phyloP scores from a whole-genome alignment of 75 land plant genomes.

The Isoetes taiwanensis region DNA sequence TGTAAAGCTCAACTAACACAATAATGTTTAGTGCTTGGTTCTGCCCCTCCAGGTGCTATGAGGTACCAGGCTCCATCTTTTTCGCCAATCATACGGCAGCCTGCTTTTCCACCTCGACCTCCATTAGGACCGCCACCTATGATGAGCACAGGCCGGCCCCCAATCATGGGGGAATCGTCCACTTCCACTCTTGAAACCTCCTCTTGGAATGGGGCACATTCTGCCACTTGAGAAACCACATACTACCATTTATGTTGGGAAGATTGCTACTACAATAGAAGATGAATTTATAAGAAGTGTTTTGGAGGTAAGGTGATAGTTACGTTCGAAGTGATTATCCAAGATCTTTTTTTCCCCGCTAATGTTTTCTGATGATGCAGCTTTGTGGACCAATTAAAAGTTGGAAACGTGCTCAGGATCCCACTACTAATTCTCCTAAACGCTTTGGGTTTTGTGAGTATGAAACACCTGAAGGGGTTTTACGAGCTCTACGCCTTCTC shows the following conservation, averaged over 20 bases:
- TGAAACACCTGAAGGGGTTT: conserved; percentile 24
- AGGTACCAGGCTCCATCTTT: conserved; percentile 64
- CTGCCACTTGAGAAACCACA: conserved; percentile 77
- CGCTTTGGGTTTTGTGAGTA: conserved; percentile 27
- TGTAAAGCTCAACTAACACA: conserved; percentile 7
- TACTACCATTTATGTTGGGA: conserved; percentile 91
- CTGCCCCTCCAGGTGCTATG: conserved; percentile 47
- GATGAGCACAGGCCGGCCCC: conserved; percentile 36
- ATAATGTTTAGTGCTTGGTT: conserved; percentile 43
- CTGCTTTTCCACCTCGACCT: conserved; percentile 52
- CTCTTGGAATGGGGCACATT: conserved; percentile 38
- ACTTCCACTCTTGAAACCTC: conserved; percentile 28
- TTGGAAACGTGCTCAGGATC: conserved; percentile 31
- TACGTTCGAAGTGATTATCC: neutral
- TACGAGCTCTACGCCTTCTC: conserved; percentile 23
- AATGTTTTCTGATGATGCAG: conserved; percentile 11
- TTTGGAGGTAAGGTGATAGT: conserved; percentile 39
- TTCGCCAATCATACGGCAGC: conserved; percentile 48
- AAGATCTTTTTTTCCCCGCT: conserved; percentile 3
- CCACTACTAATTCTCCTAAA: conserved; percentile 21
- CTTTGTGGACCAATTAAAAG: conserved; percentile 24
- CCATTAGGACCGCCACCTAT: conserved; percentile 28
- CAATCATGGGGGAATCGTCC: conserved; percentile 47
- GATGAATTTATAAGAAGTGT: conserved; percentile 75
- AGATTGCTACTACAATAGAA: conserved; percentile 76